phyloP scores from a whole-genome alignment of 176 grass and related monocot species.

The Hordeum marinum region DNA sequence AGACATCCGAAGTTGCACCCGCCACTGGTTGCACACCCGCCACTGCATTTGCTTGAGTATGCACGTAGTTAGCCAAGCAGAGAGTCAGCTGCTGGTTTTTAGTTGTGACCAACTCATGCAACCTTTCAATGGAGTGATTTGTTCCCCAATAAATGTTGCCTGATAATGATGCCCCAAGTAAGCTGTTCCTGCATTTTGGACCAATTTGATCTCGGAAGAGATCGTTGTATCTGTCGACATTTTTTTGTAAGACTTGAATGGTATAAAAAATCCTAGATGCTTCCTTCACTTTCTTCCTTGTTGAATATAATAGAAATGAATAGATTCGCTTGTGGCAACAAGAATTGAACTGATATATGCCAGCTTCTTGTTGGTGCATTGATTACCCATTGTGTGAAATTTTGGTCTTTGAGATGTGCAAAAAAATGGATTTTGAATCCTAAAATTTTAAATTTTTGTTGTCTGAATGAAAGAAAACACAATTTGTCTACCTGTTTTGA shows the following conservation, averaged over 20 bases:
- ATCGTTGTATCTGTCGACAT: slow-evolving; percentile 37
- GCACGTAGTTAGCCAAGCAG: slow-evolving; percentile 26
- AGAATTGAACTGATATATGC: neutral
- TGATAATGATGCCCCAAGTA: slow-evolving; percentile 4
- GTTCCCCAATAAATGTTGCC: slow-evolving; percentile 27
- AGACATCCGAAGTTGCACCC: slow-evolving; percentile 50
- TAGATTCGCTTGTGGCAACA: neutral
- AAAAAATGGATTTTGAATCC: neutral
- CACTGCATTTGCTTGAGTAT: slow-evolving; percentile 43
- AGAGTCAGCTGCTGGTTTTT: neutral
- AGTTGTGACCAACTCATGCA: slow-evolving; percentile 10
- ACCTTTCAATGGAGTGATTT: neutral
- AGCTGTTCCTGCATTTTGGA: slow-evolving; percentile 16
- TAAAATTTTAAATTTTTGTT: neutral
- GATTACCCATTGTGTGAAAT: neutral
- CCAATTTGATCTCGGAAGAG: slow-evolving; percentile 24
- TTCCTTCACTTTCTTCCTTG: neutral
- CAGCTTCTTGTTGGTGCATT: neutral
- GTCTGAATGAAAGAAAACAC: neutral
- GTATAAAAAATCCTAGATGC: neutral
- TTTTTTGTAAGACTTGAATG: neutral
- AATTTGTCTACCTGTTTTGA: neutral
- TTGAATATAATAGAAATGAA: neutral
- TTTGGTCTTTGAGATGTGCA: neutral
- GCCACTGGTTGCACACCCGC: slow-evolving; percentile 69